Evolutionary conservation across 73 alveolate species (phyloP).

Genomic region (Paramecium caudatum): DNA sequence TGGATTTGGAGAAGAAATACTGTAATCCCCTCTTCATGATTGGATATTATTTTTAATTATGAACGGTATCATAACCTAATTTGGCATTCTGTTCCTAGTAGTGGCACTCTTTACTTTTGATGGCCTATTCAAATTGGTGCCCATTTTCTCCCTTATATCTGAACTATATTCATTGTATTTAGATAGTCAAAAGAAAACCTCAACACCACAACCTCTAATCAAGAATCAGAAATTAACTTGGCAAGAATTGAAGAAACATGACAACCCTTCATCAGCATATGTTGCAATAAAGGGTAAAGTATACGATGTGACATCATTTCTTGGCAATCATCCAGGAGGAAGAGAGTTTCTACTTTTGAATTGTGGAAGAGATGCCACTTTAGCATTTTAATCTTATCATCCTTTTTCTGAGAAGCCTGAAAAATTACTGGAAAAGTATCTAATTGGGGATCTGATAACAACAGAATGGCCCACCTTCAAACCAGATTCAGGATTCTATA

Average conservation of each 20-base stretch:
- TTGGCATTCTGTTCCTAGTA: slow-evolving; percentile 3
- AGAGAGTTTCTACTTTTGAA: slow-evolving; percentile 45
- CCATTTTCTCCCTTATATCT: neutral
- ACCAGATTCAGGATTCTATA: slow-evolving; percentile 59
- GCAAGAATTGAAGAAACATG: slow-evolving; percentile 55
- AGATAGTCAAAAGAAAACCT: neutral
- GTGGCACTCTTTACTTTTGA: slow-evolving; percentile 1
- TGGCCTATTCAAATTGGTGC: slow-evolving; percentile 5
- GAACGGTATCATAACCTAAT: slow-evolving; percentile 17
- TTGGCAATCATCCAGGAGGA: slow-evolving; percentile 64
- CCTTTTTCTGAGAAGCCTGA: slow-evolving; percentile 61
- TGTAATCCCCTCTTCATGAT: slow-evolving; percentile 44
- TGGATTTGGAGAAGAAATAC: slow-evolving; percentile 58
- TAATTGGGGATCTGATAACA: slow-evolving; percentile 31
- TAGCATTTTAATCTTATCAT: slow-evolving; percentile 60
- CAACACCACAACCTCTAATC: neutral
- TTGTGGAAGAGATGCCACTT: slow-evolving; percentile 61
- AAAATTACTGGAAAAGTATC: slow-evolving; percentile 28
- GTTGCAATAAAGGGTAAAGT: slow-evolving; percentile 57
- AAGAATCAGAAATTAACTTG: slow-evolving; percentile 39
- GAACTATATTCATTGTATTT: slow-evolving; percentile 46
- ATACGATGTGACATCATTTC: slow-evolving; percentile 59
- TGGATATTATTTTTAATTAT: neutral
- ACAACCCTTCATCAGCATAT: slow-evolving; percentile 21
- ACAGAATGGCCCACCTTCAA: slow-evolving; percentile 28